phyloP scores from a whole-genome alignment of 768 basidiomycete genomes.

The Rhodotorula graminis region DNA sequence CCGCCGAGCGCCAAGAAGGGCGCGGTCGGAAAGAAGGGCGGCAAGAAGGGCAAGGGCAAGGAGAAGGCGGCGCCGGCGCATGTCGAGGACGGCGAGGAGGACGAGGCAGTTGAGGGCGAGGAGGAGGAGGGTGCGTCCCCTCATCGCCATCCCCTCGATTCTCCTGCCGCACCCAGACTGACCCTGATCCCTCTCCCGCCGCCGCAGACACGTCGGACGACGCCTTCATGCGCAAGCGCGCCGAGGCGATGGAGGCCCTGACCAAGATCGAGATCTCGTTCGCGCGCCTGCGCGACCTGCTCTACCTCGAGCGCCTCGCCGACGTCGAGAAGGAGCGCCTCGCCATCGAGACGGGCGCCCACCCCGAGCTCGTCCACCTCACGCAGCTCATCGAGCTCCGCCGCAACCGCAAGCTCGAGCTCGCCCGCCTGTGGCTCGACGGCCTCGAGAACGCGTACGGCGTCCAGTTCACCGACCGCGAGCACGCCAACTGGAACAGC shows the following conservation, averaged over 20 bases:
- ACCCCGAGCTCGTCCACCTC: constrained; percentile 79
- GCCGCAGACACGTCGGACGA: constrained; percentile 52
- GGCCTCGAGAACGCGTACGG: constrained; percentile 63
- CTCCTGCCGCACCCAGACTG: not conserved
- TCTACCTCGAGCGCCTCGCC: constrained; percentile 94
- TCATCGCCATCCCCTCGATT: too few species aligned
- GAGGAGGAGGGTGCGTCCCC: constrained; percentile 34
- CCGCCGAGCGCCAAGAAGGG: constrained; percentile 4
- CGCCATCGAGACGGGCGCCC: constrained; percentile 67
- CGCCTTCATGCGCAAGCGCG: constrained; percentile 54
- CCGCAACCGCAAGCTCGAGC: constrained; percentile 71
- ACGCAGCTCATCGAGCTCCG: constrained; percentile 72
- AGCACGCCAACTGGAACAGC: constrained; percentile 76
- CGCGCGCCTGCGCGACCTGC: constrained; percentile 72
- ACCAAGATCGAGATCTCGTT: constrained; percentile 90
- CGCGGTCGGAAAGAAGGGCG: constrained; percentile 1
- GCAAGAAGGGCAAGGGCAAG: constrained; percentile 20
- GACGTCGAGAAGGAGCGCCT: constrained; percentile 80
- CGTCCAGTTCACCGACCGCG: constrained; percentile 64
- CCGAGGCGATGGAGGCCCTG: constrained; percentile 80
- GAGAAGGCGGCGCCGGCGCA: not conserved
- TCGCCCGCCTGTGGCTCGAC: constrained; percentile 68
- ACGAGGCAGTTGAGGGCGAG: constrained; percentile 26
- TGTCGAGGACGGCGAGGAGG: constrained; percentile 8
- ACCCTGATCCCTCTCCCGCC: not conserved